Evolutionary conservation across 805 yeast genomes (phyloP).

Genomic region (Tetrapisispora phaffii): DNA sequence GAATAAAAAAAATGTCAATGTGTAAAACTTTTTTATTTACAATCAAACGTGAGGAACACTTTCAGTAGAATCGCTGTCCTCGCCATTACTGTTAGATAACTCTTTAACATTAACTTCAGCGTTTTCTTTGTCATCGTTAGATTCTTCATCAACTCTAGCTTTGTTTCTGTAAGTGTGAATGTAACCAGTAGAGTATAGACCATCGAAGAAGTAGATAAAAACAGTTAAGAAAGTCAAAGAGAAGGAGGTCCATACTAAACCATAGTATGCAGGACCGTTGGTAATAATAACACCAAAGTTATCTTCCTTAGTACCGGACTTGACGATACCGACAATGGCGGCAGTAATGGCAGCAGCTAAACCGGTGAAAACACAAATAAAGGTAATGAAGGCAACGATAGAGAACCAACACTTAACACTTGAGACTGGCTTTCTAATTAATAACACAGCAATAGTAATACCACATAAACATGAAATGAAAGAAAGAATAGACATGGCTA

Average conservation of each 20-base stretch:
- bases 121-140: background rate
- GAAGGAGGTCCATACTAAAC: slow-evolving; percentile 27
- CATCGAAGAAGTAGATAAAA: slow-evolving; percentile 6
- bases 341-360: slow-evolving; percentile 23
- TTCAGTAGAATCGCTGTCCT: slow-evolving; percentile 2
- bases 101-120: background rate
- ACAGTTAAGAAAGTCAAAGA: slow-evolving; percentile 17
- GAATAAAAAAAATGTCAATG: background rate
- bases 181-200: slow-evolving; percentile 1
- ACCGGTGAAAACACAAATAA: slow-evolving; percentile 20
- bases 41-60: background rate
- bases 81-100: slow-evolving; percentile 3
- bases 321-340: slow-evolving; percentile 23
- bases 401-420: slow-evolving; percentile 10
- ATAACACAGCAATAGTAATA: slow-evolving; percentile 8
- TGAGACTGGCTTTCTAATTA: slow-evolving; percentile 4
- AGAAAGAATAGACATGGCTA: slow-evolving; percentile 22
- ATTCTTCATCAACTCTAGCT: background rate
- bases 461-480: slow-evolving; percentile 19
- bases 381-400: slow-evolving; percentile 9
- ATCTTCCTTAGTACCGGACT: slow-evolving; percentile 26
- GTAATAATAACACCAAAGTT: slow-evolving; percentile 21
- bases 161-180: slow-evolving; percentile 1
- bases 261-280: slow-evolving; percentile 19
- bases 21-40: background rate